Percentiles rank a stretch among this genome's conserved stretches.
These are phyloP conservation scores for Eucalyptus coolabah DNA, from an alignment of 345 rosid species.

Conservation along the genomic window DNA sequence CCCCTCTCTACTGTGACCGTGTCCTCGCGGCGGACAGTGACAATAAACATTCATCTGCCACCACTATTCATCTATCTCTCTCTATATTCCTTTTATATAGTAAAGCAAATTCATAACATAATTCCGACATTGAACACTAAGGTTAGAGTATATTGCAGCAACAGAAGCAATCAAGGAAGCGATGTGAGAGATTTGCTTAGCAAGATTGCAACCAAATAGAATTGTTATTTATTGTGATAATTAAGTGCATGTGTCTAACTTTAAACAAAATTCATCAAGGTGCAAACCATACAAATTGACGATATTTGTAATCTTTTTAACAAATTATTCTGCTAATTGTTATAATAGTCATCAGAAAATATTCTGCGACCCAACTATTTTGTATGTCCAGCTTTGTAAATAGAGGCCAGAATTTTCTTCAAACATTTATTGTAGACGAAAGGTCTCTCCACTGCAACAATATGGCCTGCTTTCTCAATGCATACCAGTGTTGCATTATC, in stretches of 20 bases:
- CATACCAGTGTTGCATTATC: not conserved
- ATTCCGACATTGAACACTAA: too few relatives aligned
- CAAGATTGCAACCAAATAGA: not conserved
- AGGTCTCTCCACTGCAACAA: conserved; percentile 2
- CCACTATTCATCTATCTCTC: not conserved
- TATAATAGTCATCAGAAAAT: not conserved
- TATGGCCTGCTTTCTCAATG: conserved; percentile 15
- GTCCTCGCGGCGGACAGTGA: too few relatives aligned
- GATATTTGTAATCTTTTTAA: not conserved
- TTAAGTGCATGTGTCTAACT: not conserved
- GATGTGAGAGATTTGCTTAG: too few relatives aligned
- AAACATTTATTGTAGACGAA: not conserved
- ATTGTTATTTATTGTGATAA: not conserved
- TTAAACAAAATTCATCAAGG: not conserved
- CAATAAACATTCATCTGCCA: too few relatives aligned
- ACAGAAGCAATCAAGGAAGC: too few relatives aligned
- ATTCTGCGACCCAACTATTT: not conserved
- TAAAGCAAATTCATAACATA: not conserved
- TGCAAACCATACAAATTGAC: not conserved
- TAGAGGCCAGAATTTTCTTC: conserved; percentile 6
- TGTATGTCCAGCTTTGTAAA: not conserved
- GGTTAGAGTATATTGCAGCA: too few relatives aligned
- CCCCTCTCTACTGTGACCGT: too few relatives aligned
- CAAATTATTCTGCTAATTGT: not conserved
- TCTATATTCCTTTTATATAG: not conserved